Conservation (phyloP, 371 early-diverging fungal species). For the Mortierella sp. region DNA sequence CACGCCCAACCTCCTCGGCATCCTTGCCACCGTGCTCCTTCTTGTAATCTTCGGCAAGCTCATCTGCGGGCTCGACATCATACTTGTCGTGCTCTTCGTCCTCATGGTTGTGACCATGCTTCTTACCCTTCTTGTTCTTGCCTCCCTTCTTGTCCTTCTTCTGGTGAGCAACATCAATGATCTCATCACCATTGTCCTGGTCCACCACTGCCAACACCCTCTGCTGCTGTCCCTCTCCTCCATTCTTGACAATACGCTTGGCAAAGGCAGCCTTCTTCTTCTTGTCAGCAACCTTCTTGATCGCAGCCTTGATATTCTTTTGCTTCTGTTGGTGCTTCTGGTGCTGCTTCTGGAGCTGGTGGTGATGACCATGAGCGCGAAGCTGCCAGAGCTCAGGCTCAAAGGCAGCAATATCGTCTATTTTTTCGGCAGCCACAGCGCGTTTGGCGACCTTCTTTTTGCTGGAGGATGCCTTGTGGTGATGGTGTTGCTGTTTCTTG, state of each 20-base stretch:
- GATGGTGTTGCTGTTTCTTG: not conserved
- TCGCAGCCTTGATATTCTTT: constrained; percentile 8
- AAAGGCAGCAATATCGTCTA: constrained; percentile 13
- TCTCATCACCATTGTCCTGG: not conserved
- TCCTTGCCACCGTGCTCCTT: constrained; percentile 19
- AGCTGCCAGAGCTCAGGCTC: constrained; percentile 57
- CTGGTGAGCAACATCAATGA: not conserved
- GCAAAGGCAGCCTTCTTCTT: not conserved
- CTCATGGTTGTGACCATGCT: constrained; percentile 21
- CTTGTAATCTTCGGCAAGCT: constrained; percentile 5
- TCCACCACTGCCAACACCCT: constrained; percentile 18
- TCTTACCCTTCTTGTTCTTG: not conserved
- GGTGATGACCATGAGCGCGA: constrained; percentile 46
- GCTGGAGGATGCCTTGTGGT: constrained; percentile 13
- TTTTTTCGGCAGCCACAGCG: not conserved
- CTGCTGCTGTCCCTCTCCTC: constrained; percentile 5
- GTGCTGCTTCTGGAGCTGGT: constrained; percentile 14
- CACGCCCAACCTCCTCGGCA: constrained; percentile 12
- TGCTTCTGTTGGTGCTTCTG: constrained; percentile 17
- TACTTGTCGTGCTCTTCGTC: constrained; percentile 47
- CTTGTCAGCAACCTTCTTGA: constrained; percentile 8
- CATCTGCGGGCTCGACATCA: constrained; percentile 23
- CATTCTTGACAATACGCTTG: constrained; percentile 27
- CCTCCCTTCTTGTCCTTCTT: not conserved
- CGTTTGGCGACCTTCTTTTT: constrained; percentile 2